A percentile compares a stretch with the other conserved stretches of the same genome.
These are phyloP conservation scores for Ceratobasidium theobromae DNA, from an alignment of 1,284 basidiomycete genomes.

Conservation along the genomic window DNA sequence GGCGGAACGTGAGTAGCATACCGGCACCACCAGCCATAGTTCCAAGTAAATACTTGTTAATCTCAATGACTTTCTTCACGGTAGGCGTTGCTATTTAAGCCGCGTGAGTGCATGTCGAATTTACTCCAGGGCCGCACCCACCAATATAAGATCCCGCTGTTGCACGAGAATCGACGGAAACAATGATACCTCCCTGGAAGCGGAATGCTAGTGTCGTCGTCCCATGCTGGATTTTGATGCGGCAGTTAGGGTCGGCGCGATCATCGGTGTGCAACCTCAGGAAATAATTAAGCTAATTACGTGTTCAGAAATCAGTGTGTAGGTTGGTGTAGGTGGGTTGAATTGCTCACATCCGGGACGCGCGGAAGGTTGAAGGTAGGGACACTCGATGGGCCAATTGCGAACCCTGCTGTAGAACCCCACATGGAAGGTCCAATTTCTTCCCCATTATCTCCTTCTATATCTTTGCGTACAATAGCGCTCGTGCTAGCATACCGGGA, in stretches of 20 bases:
- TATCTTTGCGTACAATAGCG: constrained; percentile 54
- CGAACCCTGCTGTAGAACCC: constrained; percentile 80
- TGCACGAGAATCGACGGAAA: constrained; percentile 96
- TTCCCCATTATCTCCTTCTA: constrained; percentile 60
- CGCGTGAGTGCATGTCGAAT: constrained; percentile 14
- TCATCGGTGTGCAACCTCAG: constrained; percentile 90
- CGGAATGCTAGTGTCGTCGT: constrained; percentile 98
- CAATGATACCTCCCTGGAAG: constrained; percentile 95
- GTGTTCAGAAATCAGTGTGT: neutral
- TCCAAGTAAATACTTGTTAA: constrained; percentile 96
- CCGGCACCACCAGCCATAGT: constrained; percentile 99
- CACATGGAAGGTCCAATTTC: constrained; percentile 62
- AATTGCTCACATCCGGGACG: constrained; percentile 66
- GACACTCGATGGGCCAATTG: constrained; percentile 59
- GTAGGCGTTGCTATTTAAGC: constrained; percentile 76
- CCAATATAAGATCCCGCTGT: constrained; percentile 98
- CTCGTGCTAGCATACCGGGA: constrained; percentile 63
- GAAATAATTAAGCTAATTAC: constrained; percentile 79
- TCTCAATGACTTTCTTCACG: constrained; percentile 99
- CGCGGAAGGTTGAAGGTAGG: constrained; percentile 70
- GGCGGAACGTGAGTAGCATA: constrained; percentile 44
- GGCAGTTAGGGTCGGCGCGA: constrained; percentile 86
- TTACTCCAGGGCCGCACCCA: constrained; percentile 45
- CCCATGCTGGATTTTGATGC: constrained; percentile 98
- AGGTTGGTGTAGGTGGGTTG: neutral